Percentiles rank a stretch among this genome's conserved stretches.
These are phyloP conservation scores for Nemania sp. DNA, from an alignment of 2,329 filamentous ascomycete species.

Conservation along the genomic window DNA sequence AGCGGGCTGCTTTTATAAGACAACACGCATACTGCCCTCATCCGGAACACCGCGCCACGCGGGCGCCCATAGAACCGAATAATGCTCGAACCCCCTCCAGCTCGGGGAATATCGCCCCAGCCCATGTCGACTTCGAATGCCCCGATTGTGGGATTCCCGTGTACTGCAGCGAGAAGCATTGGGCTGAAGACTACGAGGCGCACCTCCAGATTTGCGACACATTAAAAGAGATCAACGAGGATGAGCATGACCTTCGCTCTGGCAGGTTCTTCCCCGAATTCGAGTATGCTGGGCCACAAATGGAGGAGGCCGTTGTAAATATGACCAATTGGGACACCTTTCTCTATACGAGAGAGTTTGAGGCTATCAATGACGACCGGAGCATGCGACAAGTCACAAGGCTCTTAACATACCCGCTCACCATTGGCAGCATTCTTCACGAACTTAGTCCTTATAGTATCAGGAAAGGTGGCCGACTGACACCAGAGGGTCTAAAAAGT, in stretches of 20 bases:
- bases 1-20: slow-evolving; percentile 89
- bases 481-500: slow-evolving; percentile 90
- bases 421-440: slow-evolving; percentile 90
- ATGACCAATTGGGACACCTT: slow-evolving; percentile 99
- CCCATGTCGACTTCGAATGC: slow-evolving; percentile 92
- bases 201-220: slow-evolving; percentile 95
- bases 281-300: slow-evolving; percentile 86
- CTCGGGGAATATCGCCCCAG: slow-evolving; percentile 72
- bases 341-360: slow-evolving; percentile 90
- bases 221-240: slow-evolving; percentile 93
- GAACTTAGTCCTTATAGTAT: slow-evolving; percentile 94
- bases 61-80: slow-evolving; percentile 73
- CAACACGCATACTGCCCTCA: slow-evolving; percentile 96
- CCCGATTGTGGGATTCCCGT: slow-evolving; percentile 95
- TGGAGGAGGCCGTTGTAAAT: slow-evolving; percentile 93
- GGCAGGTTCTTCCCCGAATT: slow-evolving; percentile 95
- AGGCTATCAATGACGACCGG: slow-evolving; percentile 90
- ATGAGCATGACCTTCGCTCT: slow-evolving; percentile 93
- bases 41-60: slow-evolving; percentile 83
- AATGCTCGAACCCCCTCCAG: slow-evolving; percentile 69
- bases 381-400: slow-evolving; percentile 93
- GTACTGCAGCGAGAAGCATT: slow-evolving; percentile 94
- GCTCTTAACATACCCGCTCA: slow-evolving; percentile 92
- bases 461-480: slow-evolving; percentile 79
- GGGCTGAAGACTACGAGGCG: slow-evolving; percentile 93